Evolutionary conservation across 768 basidiomycete species (phyloP), one percentile per base, ranked within the genome.

Genomic region (Naganishia vaughanmartiniae): DNA sequence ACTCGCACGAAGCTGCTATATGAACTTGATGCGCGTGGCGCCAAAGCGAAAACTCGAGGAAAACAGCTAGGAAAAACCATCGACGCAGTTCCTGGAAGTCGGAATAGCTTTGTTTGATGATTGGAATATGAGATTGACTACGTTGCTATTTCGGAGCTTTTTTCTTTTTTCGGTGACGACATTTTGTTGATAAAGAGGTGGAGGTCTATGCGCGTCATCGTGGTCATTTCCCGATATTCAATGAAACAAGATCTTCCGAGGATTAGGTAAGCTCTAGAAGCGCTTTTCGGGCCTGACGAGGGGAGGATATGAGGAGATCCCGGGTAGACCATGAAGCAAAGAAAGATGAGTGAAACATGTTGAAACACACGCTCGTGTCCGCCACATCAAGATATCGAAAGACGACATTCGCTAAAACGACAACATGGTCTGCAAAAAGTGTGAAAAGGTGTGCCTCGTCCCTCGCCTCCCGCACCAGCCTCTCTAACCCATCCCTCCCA

Each of bases 391-490:
- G 19, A n/a, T n/a, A 7, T 24, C 17, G 15, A 7, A 7, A 7
- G 39, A 17, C 46, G 12, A 51, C 12, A 24, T 12, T 51, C 19
- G 4, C 48, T n/a, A 19, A 26, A 2, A 57, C 30, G 31, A 26
- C 71, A 78, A 55, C 46, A 82, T 82, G 81, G 81, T 82, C 10
- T 82, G 81, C 74, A 80, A 79, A 57, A 81, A 80, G 72, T 82
- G 81, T 58, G 81, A 82, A 70, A 80, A 80, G 73, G 79, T 76
- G 36, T 71, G 72, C 63, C 19, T 19, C 54, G 31, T 21, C 24
- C 48, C 54, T 36, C 36, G 28, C 56, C 48, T 45, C 28, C 34
- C 26, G n/a, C 36, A 12, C 30, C n/a, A 3, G 28, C 65, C 26
- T 34, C 31, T 19, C 55, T 31, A 21, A 48, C 10, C 34, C 33